Evolutionary conservation across 1,284 basidiomycete species (phyloP).

Genomic region (Vanrija sp.): DNA sequence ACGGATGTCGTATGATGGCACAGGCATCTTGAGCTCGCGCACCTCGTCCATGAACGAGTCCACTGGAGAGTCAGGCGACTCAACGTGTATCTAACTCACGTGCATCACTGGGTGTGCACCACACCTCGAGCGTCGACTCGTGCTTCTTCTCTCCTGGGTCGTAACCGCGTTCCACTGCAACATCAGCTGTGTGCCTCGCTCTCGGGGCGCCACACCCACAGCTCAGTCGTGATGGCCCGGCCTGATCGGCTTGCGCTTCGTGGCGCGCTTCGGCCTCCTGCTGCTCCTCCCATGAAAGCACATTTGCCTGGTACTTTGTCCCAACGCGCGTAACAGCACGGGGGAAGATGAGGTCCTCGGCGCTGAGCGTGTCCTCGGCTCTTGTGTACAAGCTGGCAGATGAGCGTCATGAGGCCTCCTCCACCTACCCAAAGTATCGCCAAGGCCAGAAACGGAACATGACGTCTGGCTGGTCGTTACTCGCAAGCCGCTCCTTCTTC

Average conservation of each 20-base stretch:
- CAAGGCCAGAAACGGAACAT: constrained; percentile 71
- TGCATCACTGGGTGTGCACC: constrained; percentile 33
- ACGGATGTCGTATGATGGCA: constrained; percentile 36
- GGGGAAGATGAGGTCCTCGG: constrained; percentile 92
- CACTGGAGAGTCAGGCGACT: constrained; percentile 14
- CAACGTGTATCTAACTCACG: constrained; percentile 20
- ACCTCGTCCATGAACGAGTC: constrained; percentile 36
- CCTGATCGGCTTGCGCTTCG: constrained; percentile 14
- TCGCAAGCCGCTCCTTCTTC: constrained; percentile 60
- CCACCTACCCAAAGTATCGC: constrained; percentile 81
- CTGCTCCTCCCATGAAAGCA: constrained; percentile 46
- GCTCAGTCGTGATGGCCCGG: constrained; percentile 30
- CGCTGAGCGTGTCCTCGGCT: constrained; percentile 86
- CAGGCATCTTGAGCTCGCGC: constrained; percentile 26
- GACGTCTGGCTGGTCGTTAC: constrained; percentile 71
- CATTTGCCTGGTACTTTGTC: constrained; percentile 72
- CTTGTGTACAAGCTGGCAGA: constrained; percentile 71
- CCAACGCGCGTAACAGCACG: constrained; percentile 82
- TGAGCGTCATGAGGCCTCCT: constrained; percentile 12
- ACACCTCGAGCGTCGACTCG: constrained; percentile 30
- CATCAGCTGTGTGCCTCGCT: no score
- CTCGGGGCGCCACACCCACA: constrained; percentile 12
- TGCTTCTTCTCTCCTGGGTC: constrained; percentile 37
- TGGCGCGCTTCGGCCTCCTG: constrained; percentile 23
- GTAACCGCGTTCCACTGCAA: constrained; percentile 34